phyloP scores from a whole-genome alignment of 257 asterid genomes.

The Anisodus tanguticus region DNA sequence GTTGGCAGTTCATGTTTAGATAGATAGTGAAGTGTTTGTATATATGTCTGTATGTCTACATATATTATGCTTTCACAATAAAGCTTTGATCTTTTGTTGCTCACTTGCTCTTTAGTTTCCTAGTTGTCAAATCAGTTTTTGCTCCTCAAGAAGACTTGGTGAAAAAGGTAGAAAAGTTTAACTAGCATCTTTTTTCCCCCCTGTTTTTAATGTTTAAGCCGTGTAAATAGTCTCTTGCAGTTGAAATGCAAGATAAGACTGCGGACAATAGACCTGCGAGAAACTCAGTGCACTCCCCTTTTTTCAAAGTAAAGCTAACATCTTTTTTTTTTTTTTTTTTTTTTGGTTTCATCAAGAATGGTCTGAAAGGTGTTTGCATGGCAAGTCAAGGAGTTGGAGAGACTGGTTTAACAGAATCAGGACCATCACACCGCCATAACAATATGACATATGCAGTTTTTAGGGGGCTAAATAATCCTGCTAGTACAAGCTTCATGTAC shows the following conservation, averaged over 20 bases:
- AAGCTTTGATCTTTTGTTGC: conserved; percentile 24
- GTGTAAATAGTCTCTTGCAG: no score
- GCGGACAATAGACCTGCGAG: no score
- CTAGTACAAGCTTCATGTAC: conserved; percentile 61
- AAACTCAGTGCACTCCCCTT: no score
- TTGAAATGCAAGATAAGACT: no score
- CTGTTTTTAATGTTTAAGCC: no score
- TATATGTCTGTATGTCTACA: not conserved
- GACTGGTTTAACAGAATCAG: conserved; percentile 52
- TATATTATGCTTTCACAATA: conserved; percentile 34
- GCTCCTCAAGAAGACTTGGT: conserved; percentile 1
- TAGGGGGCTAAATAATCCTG: conserved; percentile 53
- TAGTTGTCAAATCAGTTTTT: conserved; percentile 1
- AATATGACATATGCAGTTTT: conserved; percentile 62
- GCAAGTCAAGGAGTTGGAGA: conserved; percentile 52
- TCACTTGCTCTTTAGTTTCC: conserved; percentile 22
- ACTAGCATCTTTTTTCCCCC: not conserved
- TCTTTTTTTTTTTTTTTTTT: not conserved
- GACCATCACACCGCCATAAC: conserved; percentile 38
- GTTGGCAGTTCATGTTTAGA: no score
- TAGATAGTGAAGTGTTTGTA: no score
- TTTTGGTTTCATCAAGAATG: conserved; percentile 37
- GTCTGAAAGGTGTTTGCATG: conserved; percentile 69
- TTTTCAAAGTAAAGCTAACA: not conserved
- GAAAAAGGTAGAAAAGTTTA: not conserved